Percentiles rank a stretch among this genome's conserved stretches.
Conservation (phyloP, 306 rosid genomes). For the Vigna hirtella region DNA sequence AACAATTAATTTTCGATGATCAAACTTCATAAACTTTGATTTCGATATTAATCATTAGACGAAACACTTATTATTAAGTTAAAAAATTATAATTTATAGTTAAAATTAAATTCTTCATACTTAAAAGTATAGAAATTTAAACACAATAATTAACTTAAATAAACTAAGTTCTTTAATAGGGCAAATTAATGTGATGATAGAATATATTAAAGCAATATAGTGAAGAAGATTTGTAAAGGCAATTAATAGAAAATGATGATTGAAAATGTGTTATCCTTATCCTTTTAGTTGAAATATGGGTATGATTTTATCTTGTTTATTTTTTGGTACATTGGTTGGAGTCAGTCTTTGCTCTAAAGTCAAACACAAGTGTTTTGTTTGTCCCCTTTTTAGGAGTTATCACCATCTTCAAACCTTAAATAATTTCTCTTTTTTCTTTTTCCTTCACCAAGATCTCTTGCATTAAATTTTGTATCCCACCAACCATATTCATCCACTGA, state of each 20-base stretch:
- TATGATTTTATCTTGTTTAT: too few relatives aligned
- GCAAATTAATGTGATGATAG: too few relatives aligned
- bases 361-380: slow-evolving; percentile 6
- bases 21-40: too few relatives aligned
- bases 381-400: background rate
- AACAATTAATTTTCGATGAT: too few relatives aligned
- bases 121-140: too few relatives aligned
- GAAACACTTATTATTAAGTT: too few relatives aligned
- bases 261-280: background rate
- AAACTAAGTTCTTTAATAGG: too few relatives aligned
- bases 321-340: background rate
- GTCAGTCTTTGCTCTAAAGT: background rate
- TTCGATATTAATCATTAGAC: too few relatives aligned
- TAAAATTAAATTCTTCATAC: too few relatives aligned
- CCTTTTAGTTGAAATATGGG: background rate
- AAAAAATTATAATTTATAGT: too few relatives aligned
- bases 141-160: too few relatives aligned
- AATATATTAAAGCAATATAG: too few relatives aligned
- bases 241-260: background rate
- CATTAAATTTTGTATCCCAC: slow-evolving; percentile 23
- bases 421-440: background rate
- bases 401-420: background rate
- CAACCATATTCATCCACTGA: background rate
- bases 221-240: background rate
- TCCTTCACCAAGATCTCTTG: background rate